Evolutionary conservation across 2,329 filamentous ascomycete genomes (phyloP), one percentile per base, ranked within the genome.

Genomic region (Colletotrichum coccodes): DNA sequence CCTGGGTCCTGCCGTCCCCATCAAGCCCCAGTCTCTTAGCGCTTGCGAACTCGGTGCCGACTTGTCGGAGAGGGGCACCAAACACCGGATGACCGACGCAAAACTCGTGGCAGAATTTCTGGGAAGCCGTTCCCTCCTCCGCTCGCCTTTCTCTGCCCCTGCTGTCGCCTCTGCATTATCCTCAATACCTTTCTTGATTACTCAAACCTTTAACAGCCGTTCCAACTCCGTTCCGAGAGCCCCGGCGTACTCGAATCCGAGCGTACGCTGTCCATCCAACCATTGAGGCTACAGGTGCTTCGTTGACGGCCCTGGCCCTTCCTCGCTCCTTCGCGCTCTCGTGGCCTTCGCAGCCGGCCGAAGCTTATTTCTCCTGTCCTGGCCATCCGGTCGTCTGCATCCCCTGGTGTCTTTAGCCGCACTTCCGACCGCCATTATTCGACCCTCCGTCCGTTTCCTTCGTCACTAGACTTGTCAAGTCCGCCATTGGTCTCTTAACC

Each of bases 91-190:
- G 53, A 57, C 64, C 53, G 64, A 64, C 23, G 53, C 61, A 64
- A 68, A 68, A 53, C 64, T 64, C 64, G 66, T 50, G 56, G 49
- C 62, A 54, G 63, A 62, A 60, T 60, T 59, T 60, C 58, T 66
- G 54, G 18, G 65, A 68, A 56, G 52, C 60, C 47, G 21, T 18
- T 59, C 36, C 32, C 53, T 57, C 40, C 47, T 42, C 47, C 12
- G 60, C 28, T 36, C 32, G 49, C 42, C 42, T 21, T 18, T 44
- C 38, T 56, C 23, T n/a, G 12, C 34, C 8, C 4, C 28, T 32
- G 14, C 18, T 14, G 40, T 11, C 16, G 1, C 8, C 32, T 50
- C 18, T 49, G 38, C 14, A 4, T 28, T 38, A n/a, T 38, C 28
- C 42, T 32, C 23, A 14, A 23, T 58, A 5, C 3, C 3, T 12